Evolutionary conservation across 2,329 filamentous ascomycete species (phyloP), one percentile per base, ranked within the genome.

Genomic region (Colletotrichum simmondsii): DNA sequence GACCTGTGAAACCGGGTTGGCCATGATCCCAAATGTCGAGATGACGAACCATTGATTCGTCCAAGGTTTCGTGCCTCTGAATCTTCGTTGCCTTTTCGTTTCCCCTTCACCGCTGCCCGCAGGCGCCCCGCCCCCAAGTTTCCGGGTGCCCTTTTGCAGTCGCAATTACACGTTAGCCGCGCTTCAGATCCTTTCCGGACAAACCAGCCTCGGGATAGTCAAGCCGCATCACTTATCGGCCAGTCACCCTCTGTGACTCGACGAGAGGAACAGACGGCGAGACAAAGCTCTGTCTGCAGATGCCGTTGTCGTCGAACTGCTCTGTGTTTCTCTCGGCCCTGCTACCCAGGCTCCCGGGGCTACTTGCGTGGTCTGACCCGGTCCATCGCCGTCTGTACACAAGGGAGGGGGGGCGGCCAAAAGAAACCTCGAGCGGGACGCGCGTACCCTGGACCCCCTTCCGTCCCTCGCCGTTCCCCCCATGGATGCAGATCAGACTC

Each of bases 401-500:
- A 49, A 63, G 58, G 65, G 53, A 62, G 57, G 30, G 58, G 58
- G 42, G 64, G 32, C n/a, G 58, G 54, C 46, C 30, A 59, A 53
- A 56, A 49, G 46, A 70, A 72, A 32, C 26, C 60, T 52, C 52
- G 35, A 53, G 56, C 66, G 61, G 61, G 71, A 71, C 71, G 71
- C 71, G 71, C 71, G 71, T 74, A 71, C 71, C 62, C 62, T 74
- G 59, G 67, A 32, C 42, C 66, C 60, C 22, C 56, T 64, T 52
- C 61, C 49, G 49, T 49, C 42, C 42, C 42, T 49, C 42, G 42
- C 42, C 42, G 30, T 63, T 58, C 58, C 54, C 68, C 58, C 67
- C 63, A 74, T 68, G 68, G 68, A 62, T 65, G 70, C 58, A 69
- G 71, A 76, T 76, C 76, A 75, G 74, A 75, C 75, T 60, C 37